Conservation (phyloP, 2,329 filamentous ascomycete species). For the Talaromyces piceae region DNA sequence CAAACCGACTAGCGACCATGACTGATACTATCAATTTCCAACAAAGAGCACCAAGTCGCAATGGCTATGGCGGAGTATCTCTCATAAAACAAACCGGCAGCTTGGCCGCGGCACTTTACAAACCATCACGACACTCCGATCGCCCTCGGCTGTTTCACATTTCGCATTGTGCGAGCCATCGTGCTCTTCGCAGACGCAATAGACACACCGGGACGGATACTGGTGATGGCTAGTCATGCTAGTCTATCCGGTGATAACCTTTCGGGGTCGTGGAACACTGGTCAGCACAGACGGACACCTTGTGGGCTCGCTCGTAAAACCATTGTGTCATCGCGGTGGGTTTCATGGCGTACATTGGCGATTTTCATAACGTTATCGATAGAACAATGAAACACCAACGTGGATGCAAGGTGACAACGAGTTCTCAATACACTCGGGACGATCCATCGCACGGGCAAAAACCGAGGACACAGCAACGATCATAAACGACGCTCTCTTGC, state of each 20-base stretch:
- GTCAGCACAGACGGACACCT: not conserved
- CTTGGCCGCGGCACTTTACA: not conserved
- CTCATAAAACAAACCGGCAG: not conserved
- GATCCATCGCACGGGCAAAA: not conserved
- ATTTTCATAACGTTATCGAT: not conserved
- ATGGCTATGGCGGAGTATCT: not conserved
- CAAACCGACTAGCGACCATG: not conserved
- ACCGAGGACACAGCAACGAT: not conserved
- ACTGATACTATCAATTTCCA: not conserved
- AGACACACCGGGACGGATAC: not conserved
- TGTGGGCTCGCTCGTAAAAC: slow-evolving; percentile 1
- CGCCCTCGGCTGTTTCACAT: not conserved
- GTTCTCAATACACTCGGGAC: not conserved
- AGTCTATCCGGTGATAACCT: not conserved
- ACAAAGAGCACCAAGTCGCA: not conserved
- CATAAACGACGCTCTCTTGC: not conserved
- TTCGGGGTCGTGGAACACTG: not conserved
- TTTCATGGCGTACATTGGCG: not conserved
- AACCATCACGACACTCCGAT: not conserved
- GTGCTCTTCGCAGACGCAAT: not conserved
- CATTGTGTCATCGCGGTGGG: not conserved
- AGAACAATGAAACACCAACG: not conserved
- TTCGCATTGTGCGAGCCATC: not conserved
- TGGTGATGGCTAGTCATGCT: not conserved
- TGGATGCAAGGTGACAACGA: not conserved